Conservation (phyloP, 768 basidiomycete genomes). For the Lepiota venenata region DNA sequence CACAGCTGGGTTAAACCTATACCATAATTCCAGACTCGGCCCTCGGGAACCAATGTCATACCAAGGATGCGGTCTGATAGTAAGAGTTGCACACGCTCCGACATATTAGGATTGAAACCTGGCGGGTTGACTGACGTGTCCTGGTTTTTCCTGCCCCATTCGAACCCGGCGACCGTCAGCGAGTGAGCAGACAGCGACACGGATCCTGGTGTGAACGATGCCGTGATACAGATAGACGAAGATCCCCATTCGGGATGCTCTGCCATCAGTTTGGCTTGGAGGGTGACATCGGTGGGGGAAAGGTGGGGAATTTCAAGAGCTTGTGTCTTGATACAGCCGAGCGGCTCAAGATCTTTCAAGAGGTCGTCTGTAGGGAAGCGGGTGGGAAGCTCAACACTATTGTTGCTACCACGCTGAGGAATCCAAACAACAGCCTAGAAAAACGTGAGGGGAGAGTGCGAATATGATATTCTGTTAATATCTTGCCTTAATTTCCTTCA, state of each 20-base stretch:
- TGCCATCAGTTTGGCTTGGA: conserved; percentile 96
- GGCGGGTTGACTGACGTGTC: conserved; percentile 83
- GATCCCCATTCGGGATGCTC: conserved; percentile 95
- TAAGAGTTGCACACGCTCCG: conserved; percentile 89
- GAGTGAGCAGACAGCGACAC: conserved; percentile 94
- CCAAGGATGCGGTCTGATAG: conserved; percentile 95
- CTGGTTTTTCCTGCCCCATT: conserved; percentile 95
- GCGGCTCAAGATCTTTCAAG: conserved; percentile 90
- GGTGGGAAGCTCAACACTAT: conserved; percentile 85
- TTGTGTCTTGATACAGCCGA: conserved; percentile 98
- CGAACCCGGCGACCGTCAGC: conserved; percentile 88
- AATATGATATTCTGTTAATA: conserved; percentile 21
- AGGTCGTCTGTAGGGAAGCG: conserved; percentile 93
- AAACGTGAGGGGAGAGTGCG: not conserved
- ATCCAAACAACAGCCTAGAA: conserved; percentile 79
- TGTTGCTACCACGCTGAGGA: conserved; percentile 97
- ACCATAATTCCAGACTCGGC: conserved; percentile 96
- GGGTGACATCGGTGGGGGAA: conserved; percentile 89
- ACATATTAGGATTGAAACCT: conserved; percentile 99
- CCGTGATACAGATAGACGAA: conserved; percentile 88
- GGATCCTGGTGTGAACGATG: conserved; percentile 97
- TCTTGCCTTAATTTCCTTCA: conserved; percentile 86
- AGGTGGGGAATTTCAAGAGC: conserved; percentile 89
- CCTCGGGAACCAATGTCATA: conserved; percentile 93
- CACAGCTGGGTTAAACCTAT: conserved; percentile 91